These are phyloP conservation scores for Arabis hirsuta DNA, from an alignment of 345 rosid species.

Conservation along the genomic window DNA sequence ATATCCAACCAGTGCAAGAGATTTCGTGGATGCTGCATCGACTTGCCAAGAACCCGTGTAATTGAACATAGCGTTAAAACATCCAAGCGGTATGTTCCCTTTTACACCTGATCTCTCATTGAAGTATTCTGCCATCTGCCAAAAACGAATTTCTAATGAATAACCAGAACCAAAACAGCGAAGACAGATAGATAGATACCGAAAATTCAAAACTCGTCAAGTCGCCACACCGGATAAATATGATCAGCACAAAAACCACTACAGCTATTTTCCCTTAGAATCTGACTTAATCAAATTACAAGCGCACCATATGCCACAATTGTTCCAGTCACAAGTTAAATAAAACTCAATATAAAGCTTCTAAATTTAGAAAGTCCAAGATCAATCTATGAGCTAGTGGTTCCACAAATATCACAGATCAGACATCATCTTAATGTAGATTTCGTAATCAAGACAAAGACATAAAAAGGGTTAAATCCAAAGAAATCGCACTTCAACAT, in stretches of 20 bases:
- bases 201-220: conserved; percentile 12
- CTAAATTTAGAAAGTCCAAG: conserved; percentile 31
- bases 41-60: conserved; percentile 94
- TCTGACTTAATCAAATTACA: conserved; percentile 1
- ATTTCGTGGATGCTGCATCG: conserved; percentile 94
- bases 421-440: conserved; percentile 16
- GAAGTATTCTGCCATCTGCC: conserved; percentile 84
- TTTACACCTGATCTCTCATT: conserved; percentile 72
- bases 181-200: not conserved
- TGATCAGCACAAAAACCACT: not conserved
- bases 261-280: not conserved
- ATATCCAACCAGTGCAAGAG: conserved; percentile 88
- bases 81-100: conserved; percentile 86
- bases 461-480: conserved; percentile 9
- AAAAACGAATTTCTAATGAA: not conserved
- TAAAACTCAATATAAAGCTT: conserved; percentile 18
- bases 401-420: conserved; percentile 28
- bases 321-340: conserved; percentile 5
- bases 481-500: conserved; percentile 23
- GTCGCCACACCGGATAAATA: no score
- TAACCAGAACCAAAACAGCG: not conserved
- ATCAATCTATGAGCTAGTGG: conserved; percentile 9
- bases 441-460: conserved; percentile 26
- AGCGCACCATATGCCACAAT: not conserved
- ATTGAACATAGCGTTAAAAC: conserved; percentile 96